phyloP scores from a whole-genome alignment of 1,139 yeast species.

The Protomyces inundatus region DNA sequence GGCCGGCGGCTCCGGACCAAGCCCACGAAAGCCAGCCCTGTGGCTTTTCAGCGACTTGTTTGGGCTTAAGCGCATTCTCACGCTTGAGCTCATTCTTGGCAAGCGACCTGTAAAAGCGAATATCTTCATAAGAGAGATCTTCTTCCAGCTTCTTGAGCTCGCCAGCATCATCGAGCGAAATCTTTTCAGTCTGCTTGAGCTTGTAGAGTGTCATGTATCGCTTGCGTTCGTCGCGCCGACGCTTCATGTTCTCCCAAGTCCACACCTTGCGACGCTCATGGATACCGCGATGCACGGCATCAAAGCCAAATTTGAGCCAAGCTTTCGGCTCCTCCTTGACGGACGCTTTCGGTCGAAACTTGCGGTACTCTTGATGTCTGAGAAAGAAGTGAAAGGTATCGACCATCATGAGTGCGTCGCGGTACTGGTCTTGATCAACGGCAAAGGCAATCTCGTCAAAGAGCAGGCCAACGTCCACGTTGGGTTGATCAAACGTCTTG shows the following conservation, averaged over 20 bases:
- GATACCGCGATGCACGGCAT: conserved; percentile 67
- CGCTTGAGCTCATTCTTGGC: conserved; percentile 63
- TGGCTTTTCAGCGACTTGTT: conserved; percentile 25
- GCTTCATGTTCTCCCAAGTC: conserved; percentile 80
- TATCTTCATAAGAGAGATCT: conserved; percentile 65
- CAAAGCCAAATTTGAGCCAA: conserved; percentile 80
- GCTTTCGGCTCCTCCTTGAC: conserved; percentile 63
- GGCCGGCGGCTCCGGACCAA: conserved; percentile 37
- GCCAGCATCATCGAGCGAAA: conserved; percentile 39
- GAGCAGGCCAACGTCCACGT: conserved; percentile 54
- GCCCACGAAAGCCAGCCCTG: conserved; percentile 40
- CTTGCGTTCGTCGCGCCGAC: conserved; percentile 65
- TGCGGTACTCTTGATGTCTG: conserved; percentile 69
- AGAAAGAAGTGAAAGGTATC: conserved; percentile 75
- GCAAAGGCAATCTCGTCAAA: conserved; percentile 86
- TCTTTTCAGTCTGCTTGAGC: conserved; percentile 42
- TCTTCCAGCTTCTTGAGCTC: conserved; percentile 54
- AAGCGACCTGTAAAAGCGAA: conserved; percentile 75
- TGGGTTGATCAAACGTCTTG: conserved; percentile 69
- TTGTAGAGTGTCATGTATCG: conserved; percentile 69
- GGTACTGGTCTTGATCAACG: conserved; percentile 77
- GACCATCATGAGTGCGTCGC: conserved; percentile 73
- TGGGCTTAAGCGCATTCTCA: conserved; percentile 42
- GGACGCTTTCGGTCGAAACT: conserved; percentile 54
- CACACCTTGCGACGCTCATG: conserved; percentile 74